phyloP scores from a whole-genome alignment of 2,329 filamentous ascomycete genomes.

The Verticillium tricorpus region DNA sequence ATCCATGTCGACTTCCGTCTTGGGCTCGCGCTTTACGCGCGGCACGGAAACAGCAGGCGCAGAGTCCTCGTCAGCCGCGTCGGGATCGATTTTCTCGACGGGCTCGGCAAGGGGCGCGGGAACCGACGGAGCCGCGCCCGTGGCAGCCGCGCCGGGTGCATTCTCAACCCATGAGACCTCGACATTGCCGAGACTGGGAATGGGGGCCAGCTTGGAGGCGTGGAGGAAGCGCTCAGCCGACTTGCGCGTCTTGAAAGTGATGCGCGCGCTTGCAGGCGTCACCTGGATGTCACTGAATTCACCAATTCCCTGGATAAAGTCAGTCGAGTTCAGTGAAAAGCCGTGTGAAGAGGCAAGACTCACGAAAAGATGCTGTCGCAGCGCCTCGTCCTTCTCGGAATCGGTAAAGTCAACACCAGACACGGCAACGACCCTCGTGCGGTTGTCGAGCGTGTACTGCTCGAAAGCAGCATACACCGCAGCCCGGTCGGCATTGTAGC shows the following conservation, averaged over 20 bases:
- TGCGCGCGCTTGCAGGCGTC: constrained; percentile 40
- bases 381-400: constrained; percentile 59
- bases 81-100: background rate
- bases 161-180: constrained; percentile 60
- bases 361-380: constrained; percentile 69
- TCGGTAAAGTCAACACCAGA: constrained; percentile 60
- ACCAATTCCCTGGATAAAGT: constrained; percentile 46
- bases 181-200: constrained; percentile 52
- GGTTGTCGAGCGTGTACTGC: constrained; percentile 69
- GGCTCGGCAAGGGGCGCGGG: background rate
- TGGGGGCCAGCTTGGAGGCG: constrained; percentile 35
- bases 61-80: constrained; percentile 1
- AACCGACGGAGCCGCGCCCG: constrained; percentile 5
- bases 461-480: constrained; percentile 53
- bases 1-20: constrained; percentile 36
- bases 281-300: constrained; percentile 57
- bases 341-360: constrained; percentile 20
- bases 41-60: constrained; percentile 12
- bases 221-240: constrained; percentile 68
- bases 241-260: constrained; percentile 63
- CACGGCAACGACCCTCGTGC: constrained; percentile 64
- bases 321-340: background rate
- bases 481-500: constrained; percentile 24
- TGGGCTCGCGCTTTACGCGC: constrained; percentile 12
- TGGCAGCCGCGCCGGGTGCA: constrained; percentile 18